Evolutionary conservation across 2,329 filamentous ascomycete species (phyloP), one percentile per base, ranked within the genome.

Genomic region (Chrysoporthe deuterocubensis): DNA sequence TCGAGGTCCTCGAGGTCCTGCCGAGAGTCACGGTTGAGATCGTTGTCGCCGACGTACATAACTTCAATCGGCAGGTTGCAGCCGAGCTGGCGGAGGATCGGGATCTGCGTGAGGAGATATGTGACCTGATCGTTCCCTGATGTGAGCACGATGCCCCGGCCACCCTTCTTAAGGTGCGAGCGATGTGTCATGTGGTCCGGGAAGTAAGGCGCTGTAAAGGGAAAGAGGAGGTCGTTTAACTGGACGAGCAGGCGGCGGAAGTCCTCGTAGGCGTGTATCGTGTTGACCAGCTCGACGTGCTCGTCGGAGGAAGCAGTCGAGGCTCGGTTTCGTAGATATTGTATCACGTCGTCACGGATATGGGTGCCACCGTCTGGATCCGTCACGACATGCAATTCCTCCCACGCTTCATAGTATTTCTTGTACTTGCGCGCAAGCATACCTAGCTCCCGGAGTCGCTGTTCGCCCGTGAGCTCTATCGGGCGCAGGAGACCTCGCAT

Each of bases 151-250:
- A 83, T 78, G 8, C 81, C 81, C 9, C 77, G 74, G 0, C 80
- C 80, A 5, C 77, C 80, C 56, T 76, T 76, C 71, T 80, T 78
- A 69, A 81, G 76, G 62, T 80, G 78, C 2, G 79, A 73, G 67
- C 81, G 81, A 2, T 82, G 72, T 6, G 77, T 77, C 77, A 82
- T 81, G 67, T 82, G 81, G 66, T 83, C 79, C 3, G 78, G 73
- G 71, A 80, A 82, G 65, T 82, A 82, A 11, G 81, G 79, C 8
- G 75, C 74, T 8, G 78, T 78, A 73, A 76, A 79, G 4, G 78
- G 78, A 68, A 79, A 81, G 9, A 83, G 76, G 18, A 80, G 70
- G 26, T 73, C 73, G 0, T 78, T 76, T 37, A 83, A 74, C 46
- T 75, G 75, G 57, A 77, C 75, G 34, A 83, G 71, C 70, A 82